Evolutionary conservation across 495 filamentous ascomycete genomes (phyloP).

Genomic region (Massariosphaeria phaeospora): DNA sequence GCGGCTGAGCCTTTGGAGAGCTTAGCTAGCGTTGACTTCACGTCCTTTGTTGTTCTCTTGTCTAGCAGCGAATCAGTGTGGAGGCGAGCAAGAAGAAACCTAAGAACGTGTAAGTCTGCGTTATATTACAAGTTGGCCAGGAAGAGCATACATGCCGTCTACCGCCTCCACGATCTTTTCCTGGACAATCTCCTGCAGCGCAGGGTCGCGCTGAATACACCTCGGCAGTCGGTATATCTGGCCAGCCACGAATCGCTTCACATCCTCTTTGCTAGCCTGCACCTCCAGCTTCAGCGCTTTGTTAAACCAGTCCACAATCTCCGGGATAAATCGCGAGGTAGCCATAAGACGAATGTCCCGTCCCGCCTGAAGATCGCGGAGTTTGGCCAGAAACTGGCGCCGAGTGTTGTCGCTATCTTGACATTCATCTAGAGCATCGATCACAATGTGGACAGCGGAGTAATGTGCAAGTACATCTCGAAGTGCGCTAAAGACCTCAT

Average conservation of each 20-base stretch:
- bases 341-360: constrained; percentile 30
- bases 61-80: constrained; percentile 45
- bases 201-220: constrained; percentile 11
- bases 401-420: constrained; percentile 5
- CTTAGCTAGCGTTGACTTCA: constrained; percentile 38
- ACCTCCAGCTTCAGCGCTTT: constrained; percentile 20
- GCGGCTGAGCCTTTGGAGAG: constrained; percentile 34
- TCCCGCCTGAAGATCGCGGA: constrained; percentile 36
- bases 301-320: constrained; percentile 18
- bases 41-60: constrained; percentile 37
- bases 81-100: constrained; percentile 54
- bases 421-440: constrained; percentile 50
- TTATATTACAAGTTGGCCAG: background rate
- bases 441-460: constrained; percentile 41
- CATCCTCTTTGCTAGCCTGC: constrained; percentile 23
- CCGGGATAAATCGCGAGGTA: constrained; percentile 28
- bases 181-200: constrained; percentile 11
- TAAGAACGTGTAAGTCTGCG: constrained; percentile 8
- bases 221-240: constrained; percentile 14
- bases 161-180: constrained; percentile 21
- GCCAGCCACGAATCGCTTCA: constrained; percentile 19
- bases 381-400: constrained; percentile 33
- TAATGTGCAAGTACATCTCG: constrained; percentile 29
- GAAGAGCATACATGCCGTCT: constrained; percentile 30
- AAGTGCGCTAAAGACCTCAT: constrained; percentile 26